Conservation (phyloP, 441 rosid species). For the Pelargonium cotyledonis region DNA sequence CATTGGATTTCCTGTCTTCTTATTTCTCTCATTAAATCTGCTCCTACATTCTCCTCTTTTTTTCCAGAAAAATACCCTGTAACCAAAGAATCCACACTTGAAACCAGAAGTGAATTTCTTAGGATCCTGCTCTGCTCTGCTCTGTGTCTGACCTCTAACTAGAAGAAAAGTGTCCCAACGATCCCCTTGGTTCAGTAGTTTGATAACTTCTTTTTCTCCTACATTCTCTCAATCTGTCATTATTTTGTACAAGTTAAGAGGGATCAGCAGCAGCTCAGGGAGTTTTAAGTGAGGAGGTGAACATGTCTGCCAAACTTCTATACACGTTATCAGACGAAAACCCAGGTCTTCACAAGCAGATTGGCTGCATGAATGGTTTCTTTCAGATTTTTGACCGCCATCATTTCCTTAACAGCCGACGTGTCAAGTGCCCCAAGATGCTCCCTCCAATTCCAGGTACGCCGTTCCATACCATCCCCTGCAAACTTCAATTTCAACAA, state of each 20-base stretch:
- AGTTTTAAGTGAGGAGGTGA: constrained; percentile 18
- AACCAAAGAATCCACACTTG: constrained; percentile 11
- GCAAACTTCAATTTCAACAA: background rate
- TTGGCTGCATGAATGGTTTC: constrained; percentile 88
- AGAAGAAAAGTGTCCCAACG: background rate
- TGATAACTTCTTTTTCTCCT: background rate
- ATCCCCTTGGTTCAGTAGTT: background rate
- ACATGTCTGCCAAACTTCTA: constrained; percentile 65
- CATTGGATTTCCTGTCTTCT: constrained; percentile 20
- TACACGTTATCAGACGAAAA: constrained; percentile 63
- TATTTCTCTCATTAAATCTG: constrained; percentile 28
- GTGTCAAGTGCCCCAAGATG: constrained; percentile 33
- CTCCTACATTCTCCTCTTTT: constrained; percentile 26
- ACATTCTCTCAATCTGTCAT: background rate
- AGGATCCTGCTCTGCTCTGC: background rate
- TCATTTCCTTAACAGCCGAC: constrained; percentile 51
- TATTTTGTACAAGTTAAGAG: background rate
- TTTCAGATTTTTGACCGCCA: constrained; percentile 74
- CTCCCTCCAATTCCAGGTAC: constrained; percentile 47
- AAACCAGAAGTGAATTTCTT: constrained; percentile 8
- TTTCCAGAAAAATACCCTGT: constrained; percentile 21
- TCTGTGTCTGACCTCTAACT: background rate
- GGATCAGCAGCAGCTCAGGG: constrained; percentile 11
- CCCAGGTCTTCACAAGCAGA: constrained; percentile 70
- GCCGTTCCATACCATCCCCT: background rate